These are phyloP conservation scores for Miscanthus lutarioriparius DNA, from an alignment of 176 grass and related monocot species.

Conservation along the genomic window DNA sequence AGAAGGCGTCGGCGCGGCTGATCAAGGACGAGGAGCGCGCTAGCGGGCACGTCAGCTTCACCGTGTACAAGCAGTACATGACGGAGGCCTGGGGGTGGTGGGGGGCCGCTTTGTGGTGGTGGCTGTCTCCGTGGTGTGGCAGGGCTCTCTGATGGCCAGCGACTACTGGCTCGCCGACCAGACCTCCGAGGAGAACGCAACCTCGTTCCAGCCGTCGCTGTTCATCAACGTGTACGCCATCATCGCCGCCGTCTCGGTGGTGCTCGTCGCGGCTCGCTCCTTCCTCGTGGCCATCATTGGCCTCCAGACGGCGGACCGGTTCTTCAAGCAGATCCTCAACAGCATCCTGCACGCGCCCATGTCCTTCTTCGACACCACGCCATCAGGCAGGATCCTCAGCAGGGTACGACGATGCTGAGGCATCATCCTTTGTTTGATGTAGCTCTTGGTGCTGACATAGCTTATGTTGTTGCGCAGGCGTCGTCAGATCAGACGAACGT, in stretches of 20 bases:
- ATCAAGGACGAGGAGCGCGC: slow-evolving; percentile 88
- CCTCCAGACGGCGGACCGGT: slow-evolving; percentile 67
- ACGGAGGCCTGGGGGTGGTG: slow-evolving; percentile 92
- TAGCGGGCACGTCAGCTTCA: slow-evolving; percentile 73
- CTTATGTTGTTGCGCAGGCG: slow-evolving; percentile 42
- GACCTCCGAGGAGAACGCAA: slow-evolving; percentile 54
- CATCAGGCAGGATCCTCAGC: slow-evolving; percentile 94
- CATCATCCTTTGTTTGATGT: neutral
- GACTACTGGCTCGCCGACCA: slow-evolving; percentile 93
- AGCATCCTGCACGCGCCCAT: slow-evolving; percentile 95
- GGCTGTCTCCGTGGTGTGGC: slow-evolving; percentile 53
- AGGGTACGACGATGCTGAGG: slow-evolving; percentile 26
- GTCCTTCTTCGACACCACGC: slow-evolving; percentile 97
- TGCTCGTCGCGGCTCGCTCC: slow-evolving; percentile 51
- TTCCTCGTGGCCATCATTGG: slow-evolving; percentile 74
- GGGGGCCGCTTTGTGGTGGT: slow-evolving; percentile 58
- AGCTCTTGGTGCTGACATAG: neutral
- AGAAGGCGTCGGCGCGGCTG: slow-evolving; percentile 70
- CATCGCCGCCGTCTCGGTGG: slow-evolving; percentile 49
- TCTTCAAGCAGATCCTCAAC: slow-evolving; percentile 85
- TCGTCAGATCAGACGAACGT: slow-evolving; percentile 95
- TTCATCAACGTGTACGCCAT: slow-evolving; percentile 75
- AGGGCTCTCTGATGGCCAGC: slow-evolving; percentile 64
- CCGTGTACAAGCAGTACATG: slow-evolving; percentile 79
- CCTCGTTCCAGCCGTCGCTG: slow-evolving; percentile 45